These are phyloP conservation scores for Austroboletus rostrupii DNA, from an alignment of 1,284 basidiomycete species.

Conservation along the genomic window DNA sequence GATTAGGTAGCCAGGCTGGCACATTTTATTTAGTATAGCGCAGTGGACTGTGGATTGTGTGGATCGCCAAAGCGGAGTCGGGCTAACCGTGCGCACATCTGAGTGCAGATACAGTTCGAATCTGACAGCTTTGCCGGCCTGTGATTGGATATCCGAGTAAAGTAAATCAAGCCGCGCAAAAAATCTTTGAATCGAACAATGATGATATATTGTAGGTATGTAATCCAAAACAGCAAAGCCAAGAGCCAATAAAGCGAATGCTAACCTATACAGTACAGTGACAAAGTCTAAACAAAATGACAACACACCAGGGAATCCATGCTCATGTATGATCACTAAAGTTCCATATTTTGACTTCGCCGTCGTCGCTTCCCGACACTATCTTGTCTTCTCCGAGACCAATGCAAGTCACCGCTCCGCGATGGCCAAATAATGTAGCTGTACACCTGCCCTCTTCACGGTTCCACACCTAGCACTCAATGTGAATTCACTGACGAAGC, in stretches of 20 bases:
- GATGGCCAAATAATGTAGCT: constrained; percentile 90
- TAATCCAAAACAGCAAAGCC: too few relatives aligned
- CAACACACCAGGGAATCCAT: neutral
- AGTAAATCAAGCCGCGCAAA: neutral
- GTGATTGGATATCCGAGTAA: neutral
- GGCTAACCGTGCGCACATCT: too few relatives aligned
- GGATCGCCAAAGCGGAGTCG: constrained; percentile 10
- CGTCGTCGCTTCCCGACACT: constrained; percentile 90
- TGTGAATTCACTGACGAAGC: neutral
- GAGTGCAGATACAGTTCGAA: too few relatives aligned
- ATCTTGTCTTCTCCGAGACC: constrained; percentile 94
- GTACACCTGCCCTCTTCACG: constrained; percentile 86
- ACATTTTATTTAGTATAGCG: constrained; percentile 16
- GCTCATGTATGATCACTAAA: constrained; percentile 46
- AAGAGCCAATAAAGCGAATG: neutral
- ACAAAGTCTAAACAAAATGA: neutral
- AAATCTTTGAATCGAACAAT: neutral
- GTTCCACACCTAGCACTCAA: constrained; percentile 74
- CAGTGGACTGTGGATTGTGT: constrained; percentile 2
- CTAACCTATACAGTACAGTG: neutral
- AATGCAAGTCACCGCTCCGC: constrained; percentile 90
- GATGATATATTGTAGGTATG: constrained; percentile 1
- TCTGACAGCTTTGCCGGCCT: neutral
- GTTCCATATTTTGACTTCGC: constrained; percentile 78
- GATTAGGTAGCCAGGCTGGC: neutral